These are phyloP conservation scores for Boletellus sp. DNA, from an alignment of 768 basidiomycete genomes.

Conservation along the genomic window DNA sequence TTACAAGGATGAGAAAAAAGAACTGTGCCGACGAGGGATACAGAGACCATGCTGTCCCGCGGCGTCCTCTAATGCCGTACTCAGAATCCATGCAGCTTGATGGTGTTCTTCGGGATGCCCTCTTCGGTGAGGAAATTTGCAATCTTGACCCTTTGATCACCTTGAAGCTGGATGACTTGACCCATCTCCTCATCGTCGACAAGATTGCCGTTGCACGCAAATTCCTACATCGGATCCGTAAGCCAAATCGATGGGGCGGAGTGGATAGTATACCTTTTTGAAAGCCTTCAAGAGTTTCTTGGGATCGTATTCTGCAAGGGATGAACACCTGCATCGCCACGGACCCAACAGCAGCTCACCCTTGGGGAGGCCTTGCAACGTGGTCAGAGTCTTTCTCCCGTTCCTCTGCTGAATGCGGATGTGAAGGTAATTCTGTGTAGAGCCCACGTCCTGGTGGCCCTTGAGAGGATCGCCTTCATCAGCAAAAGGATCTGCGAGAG, in stretches of 20 bases:
- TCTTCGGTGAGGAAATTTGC: conserved; percentile 81
- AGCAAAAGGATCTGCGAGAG: conserved; percentile 82
- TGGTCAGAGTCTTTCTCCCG: conserved; percentile 97
- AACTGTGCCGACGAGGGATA: conserved; percentile 9
- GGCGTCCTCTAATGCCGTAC: conserved; percentile 5
- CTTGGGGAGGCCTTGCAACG: conserved; percentile 91
- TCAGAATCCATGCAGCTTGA: conserved; percentile 90
- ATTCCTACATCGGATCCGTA: conserved; percentile 56
- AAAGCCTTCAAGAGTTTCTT: conserved; percentile 99
- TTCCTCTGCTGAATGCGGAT: conserved; percentile 99
- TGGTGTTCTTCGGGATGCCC: conserved; percentile 69
- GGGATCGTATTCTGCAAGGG: conserved; percentile 79
- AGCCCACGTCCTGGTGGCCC: conserved; percentile 71
- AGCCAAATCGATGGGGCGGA: conserved; percentile 3
- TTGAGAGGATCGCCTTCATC: conserved; percentile 86
- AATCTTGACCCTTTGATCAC: conserved; percentile 94
- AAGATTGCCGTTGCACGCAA: conserved; percentile 97
- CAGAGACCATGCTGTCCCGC: conserved; percentile 3
- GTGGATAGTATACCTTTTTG: conserved; percentile 73
- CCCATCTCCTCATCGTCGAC: conserved; percentile 96
- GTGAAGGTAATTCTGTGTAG: conserved; percentile 82
- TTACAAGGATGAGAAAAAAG: conserved; percentile 16
- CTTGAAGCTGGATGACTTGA: conserved; percentile 96
- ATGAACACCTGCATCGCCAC: conserved; percentile 15
- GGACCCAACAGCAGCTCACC: conserved; percentile 42